Conservation (phyloP, 768 basidiomycete genomes). For the Lepiota brunneoincarnata region DNA sequence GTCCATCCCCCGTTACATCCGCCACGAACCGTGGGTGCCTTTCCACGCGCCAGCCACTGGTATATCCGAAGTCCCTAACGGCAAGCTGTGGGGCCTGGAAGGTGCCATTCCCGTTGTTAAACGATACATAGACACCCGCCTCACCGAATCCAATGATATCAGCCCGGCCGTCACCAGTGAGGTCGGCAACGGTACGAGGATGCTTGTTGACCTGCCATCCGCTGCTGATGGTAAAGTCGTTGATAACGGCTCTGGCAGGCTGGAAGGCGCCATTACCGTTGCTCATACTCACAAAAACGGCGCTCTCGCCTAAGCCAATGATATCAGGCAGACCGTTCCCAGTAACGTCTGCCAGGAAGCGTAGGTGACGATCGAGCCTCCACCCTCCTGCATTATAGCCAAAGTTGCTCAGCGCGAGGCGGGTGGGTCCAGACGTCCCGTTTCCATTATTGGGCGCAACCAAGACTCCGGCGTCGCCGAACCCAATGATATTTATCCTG, state of each 20-base stretch:
- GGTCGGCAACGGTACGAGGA: conserved; percentile 3
- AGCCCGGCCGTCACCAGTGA: not conserved
- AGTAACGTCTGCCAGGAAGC: not conserved
- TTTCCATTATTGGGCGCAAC: not conserved
- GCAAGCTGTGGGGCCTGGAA: not conserved
- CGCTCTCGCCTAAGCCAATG: conserved; percentile 4
- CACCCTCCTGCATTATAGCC: conserved; percentile 2
- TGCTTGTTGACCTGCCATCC: not conserved
- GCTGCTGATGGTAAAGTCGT: not conserved
- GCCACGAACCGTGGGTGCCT: conserved; percentile 1
- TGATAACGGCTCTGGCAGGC: not conserved
- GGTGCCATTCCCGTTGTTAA: not conserved
- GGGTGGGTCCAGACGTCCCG: not conserved
- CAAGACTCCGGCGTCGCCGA: not conserved
- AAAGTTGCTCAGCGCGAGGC: not conserved
- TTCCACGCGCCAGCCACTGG: not conserved
- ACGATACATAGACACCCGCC: not conserved
- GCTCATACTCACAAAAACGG: not conserved
- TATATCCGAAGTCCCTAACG: not conserved
- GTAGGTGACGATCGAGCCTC: not conserved
- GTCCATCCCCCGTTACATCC: not conserved
- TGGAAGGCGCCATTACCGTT: not conserved
- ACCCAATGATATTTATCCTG: not conserved
- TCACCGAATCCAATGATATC: conserved; percentile 5
- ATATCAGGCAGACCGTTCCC: conserved; percentile 5